These are phyloP conservation scores for Lactifluus echinatus DNA, from an alignment of 768 basidiomycete genomes.

Conservation along the genomic window DNA sequence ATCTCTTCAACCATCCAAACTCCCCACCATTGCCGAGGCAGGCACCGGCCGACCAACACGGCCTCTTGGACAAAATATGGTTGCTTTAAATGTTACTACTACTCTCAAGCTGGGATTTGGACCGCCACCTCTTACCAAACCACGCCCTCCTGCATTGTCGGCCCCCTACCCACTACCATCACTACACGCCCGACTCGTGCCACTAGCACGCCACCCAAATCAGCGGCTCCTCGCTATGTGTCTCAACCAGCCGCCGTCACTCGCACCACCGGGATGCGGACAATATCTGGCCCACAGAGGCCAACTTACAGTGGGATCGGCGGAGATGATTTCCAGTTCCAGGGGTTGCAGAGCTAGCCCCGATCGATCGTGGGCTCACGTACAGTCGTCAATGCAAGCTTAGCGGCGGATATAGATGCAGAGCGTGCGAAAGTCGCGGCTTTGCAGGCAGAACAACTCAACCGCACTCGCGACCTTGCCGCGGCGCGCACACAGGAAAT, in stretches of 20 bases:
- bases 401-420: slow-evolving; percentile 57
- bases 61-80: slow-evolving; percentile 44
- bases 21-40: slow-evolving; percentile 19
- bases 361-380: slow-evolving; percentile 43
- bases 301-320: slow-evolving; percentile 22
- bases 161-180: slow-evolving; percentile 21
- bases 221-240: slow-evolving; percentile 21
- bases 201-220: slow-evolving; percentile 59
- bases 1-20: slow-evolving; percentile 10
- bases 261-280: slow-evolving; percentile 13
- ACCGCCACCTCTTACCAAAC: slow-evolving; percentile 43
- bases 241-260: slow-evolving; percentile 18
- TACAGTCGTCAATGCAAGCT: slow-evolving; percentile 43
- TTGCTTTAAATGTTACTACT: slow-evolving; percentile 31
- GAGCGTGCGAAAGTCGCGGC: slow-evolving; percentile 59
- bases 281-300: slow-evolving; percentile 18
- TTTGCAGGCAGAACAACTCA: slow-evolving; percentile 52
- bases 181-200: slow-evolving; percentile 42
- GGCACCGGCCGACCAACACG: slow-evolving; percentile 14
- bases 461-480: slow-evolving; percentile 49
- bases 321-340: slow-evolving; percentile 39
- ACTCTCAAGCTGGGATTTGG: slow-evolving; percentile 22
- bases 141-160: slow-evolving; percentile 40
- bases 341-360: slow-evolving; percentile 45
- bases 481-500: slow-evolving; percentile 53